phyloP scores from a whole-genome alignment of 1,284 basidiomycete genomes.

The Pseudozyma sp. region DNA sequence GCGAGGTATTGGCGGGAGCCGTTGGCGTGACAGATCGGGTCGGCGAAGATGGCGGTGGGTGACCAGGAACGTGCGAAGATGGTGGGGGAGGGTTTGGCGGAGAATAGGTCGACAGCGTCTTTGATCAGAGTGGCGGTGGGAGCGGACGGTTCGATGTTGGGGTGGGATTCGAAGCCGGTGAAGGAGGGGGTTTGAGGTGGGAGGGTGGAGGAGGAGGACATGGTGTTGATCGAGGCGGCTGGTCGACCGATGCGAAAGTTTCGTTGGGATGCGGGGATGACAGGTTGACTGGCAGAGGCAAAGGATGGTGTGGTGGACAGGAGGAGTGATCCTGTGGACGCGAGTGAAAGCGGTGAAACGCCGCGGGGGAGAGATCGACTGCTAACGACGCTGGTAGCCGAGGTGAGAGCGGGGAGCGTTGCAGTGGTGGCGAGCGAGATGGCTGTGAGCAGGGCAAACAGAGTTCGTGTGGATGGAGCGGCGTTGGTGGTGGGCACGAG shows the following conservation, averaged over 20 bases:
- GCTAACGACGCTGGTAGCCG: too few species aligned
- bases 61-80: constrained; percentile 76
- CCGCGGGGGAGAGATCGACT: too few species aligned
- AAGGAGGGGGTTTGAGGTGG: constrained; percentile 4
- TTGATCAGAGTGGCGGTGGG: constrained; percentile 18
- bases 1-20: constrained; percentile 31
- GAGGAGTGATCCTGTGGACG: not conserved
- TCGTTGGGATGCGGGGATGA: constrained; percentile 2
- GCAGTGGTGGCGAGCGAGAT: constrained; percentile 1
- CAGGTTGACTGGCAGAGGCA: not conserved
- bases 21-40: constrained; percentile 30
- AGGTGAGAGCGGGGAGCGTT: too few species aligned
- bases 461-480: not conserved
- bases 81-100: constrained; percentile 73
- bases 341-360: not conserved
- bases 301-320: not conserved
- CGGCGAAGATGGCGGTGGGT: constrained; percentile 76
- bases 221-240: constrained; percentile 12
- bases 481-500: not conserved
- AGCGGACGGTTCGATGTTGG: constrained; percentile 5
- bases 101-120: constrained; percentile 71
- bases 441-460: not conserved
- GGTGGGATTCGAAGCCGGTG: constrained; percentile 6
- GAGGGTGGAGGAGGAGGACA: constrained; percentile 11
- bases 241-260: constrained; percentile 23